These are phyloP conservation scores for Aspergillus sclerotiicarbonarius DNA, from an alignment of 495 filamentous ascomycete species.

Conservation along the genomic window DNA sequence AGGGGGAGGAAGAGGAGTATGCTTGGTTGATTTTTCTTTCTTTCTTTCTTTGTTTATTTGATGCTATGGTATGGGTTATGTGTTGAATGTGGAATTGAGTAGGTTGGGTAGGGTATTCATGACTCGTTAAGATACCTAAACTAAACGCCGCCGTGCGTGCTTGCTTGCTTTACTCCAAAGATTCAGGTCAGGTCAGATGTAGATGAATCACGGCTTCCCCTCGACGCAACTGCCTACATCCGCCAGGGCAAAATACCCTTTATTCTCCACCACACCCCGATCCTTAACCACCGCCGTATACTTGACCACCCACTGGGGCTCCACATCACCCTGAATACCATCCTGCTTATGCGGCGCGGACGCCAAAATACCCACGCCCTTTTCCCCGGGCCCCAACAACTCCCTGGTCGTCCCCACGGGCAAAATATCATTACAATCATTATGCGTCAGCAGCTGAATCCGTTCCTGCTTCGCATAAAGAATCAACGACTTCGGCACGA, in stretches of 20 bases:
- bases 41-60: slow-evolving; percentile 9
- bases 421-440: slow-evolving; percentile 89
- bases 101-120: not conserved
- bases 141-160: not conserved
- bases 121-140: slow-evolving; percentile 5
- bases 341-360: slow-evolving; percentile 43
- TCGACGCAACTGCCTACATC: slow-evolving; percentile 55
- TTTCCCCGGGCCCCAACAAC: slow-evolving; percentile 64
- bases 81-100: slow-evolving; percentile 12
- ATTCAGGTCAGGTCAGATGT: too few species aligned
- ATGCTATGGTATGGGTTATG: slow-evolving; percentile 3
- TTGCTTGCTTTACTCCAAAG: too few species aligned
- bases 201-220: slow-evolving; percentile 23
- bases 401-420: slow-evolving; percentile 80
- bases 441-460: slow-evolving; percentile 90
- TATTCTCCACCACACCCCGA: slow-evolving; percentile 96
- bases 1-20: slow-evolving; percentile 97
- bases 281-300: slow-evolving; percentile 97
- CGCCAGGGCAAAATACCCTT: slow-evolving; percentile 90
- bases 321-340: slow-evolving; percentile 68
- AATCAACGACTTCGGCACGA: slow-evolving; percentile 85
- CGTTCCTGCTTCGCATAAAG: slow-evolving; percentile 77
- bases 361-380: slow-evolving; percentile 66
- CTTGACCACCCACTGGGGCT: slow-evolving; percentile 92
- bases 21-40: slow-evolving; percentile 60